Percentiles rank a stretch among this genome's conserved stretches.
phyloP scores from a whole-genome alignment of 768 basidiomycete species.

The Mycena amicta region DNA sequence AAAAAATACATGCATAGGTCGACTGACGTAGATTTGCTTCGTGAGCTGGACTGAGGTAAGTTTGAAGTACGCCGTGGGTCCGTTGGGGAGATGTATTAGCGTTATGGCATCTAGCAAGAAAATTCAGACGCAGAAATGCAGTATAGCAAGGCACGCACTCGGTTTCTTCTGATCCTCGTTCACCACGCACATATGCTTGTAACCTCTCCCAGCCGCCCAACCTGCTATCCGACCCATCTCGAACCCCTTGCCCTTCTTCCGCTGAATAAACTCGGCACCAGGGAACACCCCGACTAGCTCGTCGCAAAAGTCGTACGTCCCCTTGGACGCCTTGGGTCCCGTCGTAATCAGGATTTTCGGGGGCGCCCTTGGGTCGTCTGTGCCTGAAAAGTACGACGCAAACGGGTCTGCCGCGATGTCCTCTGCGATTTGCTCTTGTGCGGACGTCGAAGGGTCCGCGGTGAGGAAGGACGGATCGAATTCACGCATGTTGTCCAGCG shows the following conservation, averaged over 20 bases:
- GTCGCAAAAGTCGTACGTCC: constrained; percentile 91
- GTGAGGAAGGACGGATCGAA: constrained; percentile 73
- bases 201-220: constrained; percentile 90
- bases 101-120: constrained; percentile 81
- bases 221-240: constrained; percentile 89
- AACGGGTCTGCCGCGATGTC: constrained; percentile 80
- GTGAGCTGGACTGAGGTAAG: constrained; percentile 86
- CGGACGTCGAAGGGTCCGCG: constrained; percentile 49
- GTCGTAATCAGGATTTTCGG: constrained; percentile 92
- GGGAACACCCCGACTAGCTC: constrained; percentile 89
- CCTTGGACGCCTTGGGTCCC: constrained; percentile 82
- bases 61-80: constrained; percentile 96
- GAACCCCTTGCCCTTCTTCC: constrained; percentile 88
- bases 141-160: constrained; percentile 56
- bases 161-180: constrained; percentile 96
- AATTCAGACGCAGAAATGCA: not conserved
- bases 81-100: constrained; percentile 84
- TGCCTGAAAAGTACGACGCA: constrained; percentile 71
- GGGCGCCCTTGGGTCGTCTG: constrained; percentile 68
- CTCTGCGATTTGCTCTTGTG: constrained; percentile 58
- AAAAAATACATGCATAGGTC: not conserved
- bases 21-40: constrained; percentile 80
- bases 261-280: constrained; percentile 84
- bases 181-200: constrained; percentile 86
- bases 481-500: constrained; percentile 92